These are phyloP conservation scores for Dactylellina cionopaga DNA, from an alignment of 2,329 filamentous ascomycete genomes.

Conservation along the genomic window DNA sequence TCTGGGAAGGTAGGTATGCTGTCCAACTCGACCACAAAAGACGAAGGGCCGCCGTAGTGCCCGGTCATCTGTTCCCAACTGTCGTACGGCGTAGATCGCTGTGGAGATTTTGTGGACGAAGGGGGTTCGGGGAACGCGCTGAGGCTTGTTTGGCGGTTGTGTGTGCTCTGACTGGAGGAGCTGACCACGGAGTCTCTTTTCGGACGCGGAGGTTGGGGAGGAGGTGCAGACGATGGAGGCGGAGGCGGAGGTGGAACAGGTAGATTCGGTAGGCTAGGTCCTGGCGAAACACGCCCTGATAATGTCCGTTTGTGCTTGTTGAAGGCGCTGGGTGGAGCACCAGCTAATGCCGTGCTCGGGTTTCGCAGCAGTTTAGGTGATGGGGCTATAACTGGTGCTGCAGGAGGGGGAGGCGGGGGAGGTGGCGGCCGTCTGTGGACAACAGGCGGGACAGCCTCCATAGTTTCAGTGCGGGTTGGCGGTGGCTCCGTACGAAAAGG, in stretches of 20 bases:
- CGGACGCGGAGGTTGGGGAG: neutral
- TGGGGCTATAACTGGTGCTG: constrained; percentile 4
- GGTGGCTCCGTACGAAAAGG: constrained; percentile 33
- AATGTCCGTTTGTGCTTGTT: constrained; percentile 25
- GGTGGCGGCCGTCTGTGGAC: neutral
- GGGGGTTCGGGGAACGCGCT: constrained; percentile 32
- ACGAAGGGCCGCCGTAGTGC: constrained; percentile 25
- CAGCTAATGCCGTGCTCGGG: constrained; percentile 14
- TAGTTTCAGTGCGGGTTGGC: constrained; percentile 9
- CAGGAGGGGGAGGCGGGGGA: constrained; percentile 18
- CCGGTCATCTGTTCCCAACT: constrained; percentile 29
- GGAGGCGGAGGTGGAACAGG: constrained; percentile 32
- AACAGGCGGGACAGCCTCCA: neutral
- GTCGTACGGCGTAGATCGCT: constrained; percentile 13
- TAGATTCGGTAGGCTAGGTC: constrained; percentile 24
- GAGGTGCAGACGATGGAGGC: neutral
- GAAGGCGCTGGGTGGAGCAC: constrained; percentile 33
- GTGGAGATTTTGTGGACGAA: constrained; percentile 16
- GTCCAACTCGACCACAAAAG: constrained; percentile 42
- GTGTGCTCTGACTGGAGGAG: neutral
- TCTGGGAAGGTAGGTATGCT: constrained; percentile 15
- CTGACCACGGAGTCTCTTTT: neutral
- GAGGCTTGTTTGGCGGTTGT: constrained; percentile 14
- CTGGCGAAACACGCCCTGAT: constrained; percentile 34
- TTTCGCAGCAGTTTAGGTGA: constrained; percentile 24